These are phyloP conservation scores for Medicago lupulina DNA, from an alignment of 306 rosid species.

Conservation along the genomic window DNA sequence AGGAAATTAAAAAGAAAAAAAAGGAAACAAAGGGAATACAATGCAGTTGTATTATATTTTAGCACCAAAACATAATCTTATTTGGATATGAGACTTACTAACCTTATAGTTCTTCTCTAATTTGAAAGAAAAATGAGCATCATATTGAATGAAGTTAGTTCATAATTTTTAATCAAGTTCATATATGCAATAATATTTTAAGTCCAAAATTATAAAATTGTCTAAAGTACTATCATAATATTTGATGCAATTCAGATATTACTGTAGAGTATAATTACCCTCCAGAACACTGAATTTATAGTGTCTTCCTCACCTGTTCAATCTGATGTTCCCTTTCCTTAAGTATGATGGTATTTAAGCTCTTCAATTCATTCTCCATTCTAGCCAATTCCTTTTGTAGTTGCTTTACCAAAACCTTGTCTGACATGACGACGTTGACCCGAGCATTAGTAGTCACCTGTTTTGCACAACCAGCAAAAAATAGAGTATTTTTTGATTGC, in stretches of 20 bases:
- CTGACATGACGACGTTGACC: slow-evolving; percentile 78
- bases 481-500: slow-evolving; percentile 86
- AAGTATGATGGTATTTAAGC: slow-evolving; percentile 52
- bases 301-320: slow-evolving; percentile 66
- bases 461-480: slow-evolving; percentile 87
- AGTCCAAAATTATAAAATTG: slow-evolving; percentile 22
- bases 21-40: neutral
- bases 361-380: slow-evolving; percentile 70
- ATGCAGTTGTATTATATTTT: slow-evolving; percentile 2
- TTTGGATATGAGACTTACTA: neutral
- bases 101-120: slow-evolving; percentile 15
- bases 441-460: slow-evolving; percentile 87
- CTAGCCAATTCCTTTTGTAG: slow-evolving; percentile 73
- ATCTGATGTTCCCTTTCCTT: slow-evolving; percentile 80
- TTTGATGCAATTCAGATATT: neutral
- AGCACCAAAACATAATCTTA: neutral
- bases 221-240: neutral
- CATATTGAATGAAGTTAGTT: slow-evolving; percentile 1
- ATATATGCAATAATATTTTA: neutral
- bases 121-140: slow-evolving; percentile 24
- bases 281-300: slow-evolving; percentile 20
- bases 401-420: slow-evolving; percentile 85
- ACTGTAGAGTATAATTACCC: slow-evolving; percentile 10
- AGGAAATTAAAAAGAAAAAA: neutral
- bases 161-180: slow-evolving; percentile 9